phyloP scores from a whole-genome alignment of 805 yeast genomes.

The Trichomonascus vanleenenianus region DNA sequence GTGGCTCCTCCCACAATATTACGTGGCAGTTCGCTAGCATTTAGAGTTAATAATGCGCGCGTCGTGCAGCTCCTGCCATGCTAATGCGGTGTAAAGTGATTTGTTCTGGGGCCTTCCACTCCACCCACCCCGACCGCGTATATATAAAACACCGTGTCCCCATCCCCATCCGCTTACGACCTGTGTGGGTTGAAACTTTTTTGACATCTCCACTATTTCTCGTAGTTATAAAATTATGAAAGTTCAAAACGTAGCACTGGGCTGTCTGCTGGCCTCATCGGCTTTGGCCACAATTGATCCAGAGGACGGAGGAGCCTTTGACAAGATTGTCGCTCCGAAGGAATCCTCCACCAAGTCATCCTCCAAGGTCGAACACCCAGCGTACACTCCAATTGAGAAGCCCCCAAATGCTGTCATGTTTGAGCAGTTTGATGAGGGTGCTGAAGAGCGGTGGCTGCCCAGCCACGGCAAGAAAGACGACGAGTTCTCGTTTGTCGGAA shows the following conservation, averaged over 20 bases:
- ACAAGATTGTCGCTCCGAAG: not conserved
- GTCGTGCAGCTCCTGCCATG: too few species aligned
- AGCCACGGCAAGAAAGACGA: conserved; percentile 39
- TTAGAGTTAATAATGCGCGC: too few species aligned
- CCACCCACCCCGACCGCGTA: too few species aligned
- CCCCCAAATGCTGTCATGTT: conserved; percentile 39
- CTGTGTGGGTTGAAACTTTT: too few species aligned
- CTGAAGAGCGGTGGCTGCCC: conserved; percentile 45
- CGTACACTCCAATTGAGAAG: conserved; percentile 1
- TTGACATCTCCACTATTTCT: too few species aligned
- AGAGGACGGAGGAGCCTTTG: conserved; percentile 2
- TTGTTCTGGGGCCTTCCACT: too few species aligned
- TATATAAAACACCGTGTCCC: too few species aligned
- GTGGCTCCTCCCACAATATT: too few species aligned
- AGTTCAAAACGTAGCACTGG: conserved; percentile 2
- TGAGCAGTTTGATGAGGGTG: conserved; percentile 50
- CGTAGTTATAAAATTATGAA: conserved; percentile 1
- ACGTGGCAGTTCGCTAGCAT: too few species aligned
- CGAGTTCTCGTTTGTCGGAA: conserved; percentile 58
- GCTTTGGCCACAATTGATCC: not conserved
- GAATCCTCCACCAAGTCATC: not conserved
- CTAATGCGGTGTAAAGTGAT: too few species aligned
- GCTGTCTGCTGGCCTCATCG: not conserved
- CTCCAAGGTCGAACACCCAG: conserved; percentile 4
- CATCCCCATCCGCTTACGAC: too few species aligned